phyloP scores from a whole-genome alignment of 2,329 filamentous ascomycete species.

The Rutstroemia sp. region DNA sequence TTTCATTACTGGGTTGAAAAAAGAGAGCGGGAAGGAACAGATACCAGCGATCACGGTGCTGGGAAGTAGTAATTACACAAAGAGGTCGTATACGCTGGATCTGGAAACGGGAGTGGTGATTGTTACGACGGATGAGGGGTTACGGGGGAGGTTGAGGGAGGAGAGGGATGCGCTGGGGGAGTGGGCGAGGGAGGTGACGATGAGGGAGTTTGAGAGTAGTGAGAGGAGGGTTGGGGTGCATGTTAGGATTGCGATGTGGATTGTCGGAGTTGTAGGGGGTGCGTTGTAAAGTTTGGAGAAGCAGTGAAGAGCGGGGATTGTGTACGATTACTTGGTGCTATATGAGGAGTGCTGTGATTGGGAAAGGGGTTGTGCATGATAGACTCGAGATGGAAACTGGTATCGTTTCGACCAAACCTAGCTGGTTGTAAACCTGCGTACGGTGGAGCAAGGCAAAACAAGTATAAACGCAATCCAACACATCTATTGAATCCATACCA shows the following conservation, averaged over 20 bases:
- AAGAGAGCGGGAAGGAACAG: background rate
- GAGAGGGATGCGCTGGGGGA: constrained; percentile 78
- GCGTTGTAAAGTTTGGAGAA: constrained; percentile 52
- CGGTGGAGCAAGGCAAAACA: too few species aligned
- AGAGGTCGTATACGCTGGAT: constrained; percentile 85
- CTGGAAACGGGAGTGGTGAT: constrained; percentile 84
- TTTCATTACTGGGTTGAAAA: constrained; percentile 30
- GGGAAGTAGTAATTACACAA: constrained; percentile 93
- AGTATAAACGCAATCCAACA: too few species aligned
- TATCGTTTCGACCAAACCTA: too few species aligned
- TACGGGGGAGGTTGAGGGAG: constrained; percentile 67
- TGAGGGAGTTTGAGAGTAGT: constrained; percentile 71
- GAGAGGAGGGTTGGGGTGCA: constrained; percentile 81
- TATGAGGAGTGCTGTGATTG: too few species aligned
- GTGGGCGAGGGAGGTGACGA: constrained; percentile 59
- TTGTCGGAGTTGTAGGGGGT: constrained; percentile 77
- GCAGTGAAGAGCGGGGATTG: too few species aligned
- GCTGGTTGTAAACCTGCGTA: too few species aligned
- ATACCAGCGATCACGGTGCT: constrained; percentile 44
- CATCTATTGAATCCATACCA: too few species aligned
- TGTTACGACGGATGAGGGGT: constrained; percentile 65
- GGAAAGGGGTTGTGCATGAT: too few species aligned
- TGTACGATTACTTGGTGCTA: background rate
- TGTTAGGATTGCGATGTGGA: constrained; percentile 88
- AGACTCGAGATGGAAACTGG: too few species aligned